Evolutionary conservation across 306 rosid genomes (phyloP), one percentile per base, ranked within the genome.

Genomic region (Ceratonia siliqua): DNA sequence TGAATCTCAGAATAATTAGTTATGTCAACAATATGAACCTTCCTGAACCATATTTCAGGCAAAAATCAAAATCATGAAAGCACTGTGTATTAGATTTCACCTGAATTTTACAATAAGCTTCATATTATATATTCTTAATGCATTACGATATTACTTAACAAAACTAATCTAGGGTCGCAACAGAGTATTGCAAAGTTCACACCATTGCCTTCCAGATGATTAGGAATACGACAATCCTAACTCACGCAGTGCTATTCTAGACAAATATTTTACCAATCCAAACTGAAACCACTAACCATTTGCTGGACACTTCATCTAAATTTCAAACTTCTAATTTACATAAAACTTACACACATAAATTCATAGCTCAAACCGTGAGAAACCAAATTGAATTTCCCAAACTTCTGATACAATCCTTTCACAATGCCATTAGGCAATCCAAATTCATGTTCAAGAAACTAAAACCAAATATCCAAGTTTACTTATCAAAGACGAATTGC

Each of bases 261-360:
- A 36, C 75, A 53, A 22, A 38, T 39, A 36, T 5, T 43, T 5
- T 0, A 22, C 30, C 55, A 42, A 43, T 57, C 21, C 7, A 28
- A 45, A 68, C 82, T 49, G 42, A 14, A 52, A 76, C 41, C 52
- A 58, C 59, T 67, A 56, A 8, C 66, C 66, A 7, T 20, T 28
- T 8, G 30, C 57, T 18, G 22, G 8, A 41, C 38, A 25, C 33
- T 27, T 1, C 20, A 32, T 10, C 32, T 1, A 43, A 46, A 30
- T 49, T 33, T 27, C 35, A 62, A 68, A 15, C 15, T 17, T 15
- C 0, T 5, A 58, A 36, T 4, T 43, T 1, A 42, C 64, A 72
- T 13, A 17, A 11, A 55, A 45, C 25, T 30, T 57, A 41, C 28
- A 33, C 22, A 67, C 62, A 8, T 54, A 27, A 54, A 38, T 17